Conservation (phyloP, 495 filamentous ascomycete genomes). For the Aspergillus sparsus region DNA sequence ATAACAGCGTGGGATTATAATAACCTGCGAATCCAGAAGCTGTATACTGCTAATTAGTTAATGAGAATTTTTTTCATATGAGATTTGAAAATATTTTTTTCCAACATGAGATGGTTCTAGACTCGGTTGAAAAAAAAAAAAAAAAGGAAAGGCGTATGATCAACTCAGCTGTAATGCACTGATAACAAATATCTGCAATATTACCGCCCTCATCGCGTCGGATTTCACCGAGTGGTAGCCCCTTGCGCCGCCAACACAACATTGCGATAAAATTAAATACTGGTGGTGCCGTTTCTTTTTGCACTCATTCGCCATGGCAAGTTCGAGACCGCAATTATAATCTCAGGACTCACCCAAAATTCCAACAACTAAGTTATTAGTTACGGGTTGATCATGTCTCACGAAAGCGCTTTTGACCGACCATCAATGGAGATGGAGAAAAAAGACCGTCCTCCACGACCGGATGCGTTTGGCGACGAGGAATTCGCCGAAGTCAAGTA, state of each 20-base stretch:
- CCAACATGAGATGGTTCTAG: background rate
- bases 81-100: background rate
- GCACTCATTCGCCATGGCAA: too few relatives aligned
- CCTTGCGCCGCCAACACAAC: background rate
- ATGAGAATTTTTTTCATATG: background rate
- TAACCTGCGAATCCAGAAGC: slow-evolving; percentile 25
- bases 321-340: too few relatives aligned
- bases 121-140: background rate
- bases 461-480: slow-evolving; percentile 45
- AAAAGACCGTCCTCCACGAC: background rate
- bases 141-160: background rate
- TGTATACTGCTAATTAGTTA: background rate
- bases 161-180: background rate
- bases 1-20: slow-evolving; percentile 35
- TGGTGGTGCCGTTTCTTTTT: too few relatives aligned
- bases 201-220: background rate
- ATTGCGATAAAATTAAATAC: background rate
- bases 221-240: background rate
- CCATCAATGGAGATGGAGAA: background rate
- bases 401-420: too few relatives aligned
- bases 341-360: too few relatives aligned
- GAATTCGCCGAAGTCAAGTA: slow-evolving; percentile 43
- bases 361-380: too few relatives aligned
- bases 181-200: background rate
- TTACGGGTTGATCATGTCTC: too few relatives aligned